These are phyloP conservation scores for Dujonia santamariae DNA, from an alignment of 1,139 yeast species.

Conservation along the genomic window DNA sequence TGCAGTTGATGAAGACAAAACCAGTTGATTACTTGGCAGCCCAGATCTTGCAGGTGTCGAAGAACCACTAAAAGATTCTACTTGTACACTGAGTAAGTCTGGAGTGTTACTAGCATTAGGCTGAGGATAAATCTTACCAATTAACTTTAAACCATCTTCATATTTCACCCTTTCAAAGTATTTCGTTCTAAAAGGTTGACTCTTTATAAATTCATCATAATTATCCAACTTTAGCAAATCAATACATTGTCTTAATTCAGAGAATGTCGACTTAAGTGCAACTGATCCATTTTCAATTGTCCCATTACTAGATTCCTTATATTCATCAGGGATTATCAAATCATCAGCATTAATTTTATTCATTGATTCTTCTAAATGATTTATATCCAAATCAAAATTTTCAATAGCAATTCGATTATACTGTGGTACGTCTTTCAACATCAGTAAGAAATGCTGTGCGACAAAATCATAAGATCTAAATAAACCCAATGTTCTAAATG, in stretches of 20 bases:
- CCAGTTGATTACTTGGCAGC: slow-evolving; percentile 18
- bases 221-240: slow-evolving; percentile 38
- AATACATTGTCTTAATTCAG: slow-evolving; percentile 44
- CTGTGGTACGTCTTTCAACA: slow-evolving; percentile 49
- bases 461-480: slow-evolving; percentile 86
- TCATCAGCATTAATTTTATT: slow-evolving; percentile 18
- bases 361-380: slow-evolving; percentile 42
- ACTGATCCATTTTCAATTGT: slow-evolving; percentile 24
- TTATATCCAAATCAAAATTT: slow-evolving; percentile 43
- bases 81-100: not conserved
- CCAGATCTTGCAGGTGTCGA: slow-evolving; percentile 20
- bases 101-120: not conserved
- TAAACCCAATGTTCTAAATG: slow-evolving; percentile 74
- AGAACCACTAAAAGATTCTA: too few relatives aligned
- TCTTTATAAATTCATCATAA: slow-evolving; percentile 38
- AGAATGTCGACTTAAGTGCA: slow-evolving; percentile 43
- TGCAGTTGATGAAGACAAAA: slow-evolving; percentile 28
- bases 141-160: slow-evolving; percentile 40
- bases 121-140: slow-evolving; percentile 26
- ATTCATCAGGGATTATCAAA: not conserved
- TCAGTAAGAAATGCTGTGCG: slow-evolving; percentile 64
- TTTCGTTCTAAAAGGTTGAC: slow-evolving; percentile 39
- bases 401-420: slow-evolving; percentile 40
- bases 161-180: slow-evolving; percentile 39
- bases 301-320: not conserved